Base-by-base conservation (phyloP, 1,284 basidiomycete genomes). In the Boletus mariae region DNA sequence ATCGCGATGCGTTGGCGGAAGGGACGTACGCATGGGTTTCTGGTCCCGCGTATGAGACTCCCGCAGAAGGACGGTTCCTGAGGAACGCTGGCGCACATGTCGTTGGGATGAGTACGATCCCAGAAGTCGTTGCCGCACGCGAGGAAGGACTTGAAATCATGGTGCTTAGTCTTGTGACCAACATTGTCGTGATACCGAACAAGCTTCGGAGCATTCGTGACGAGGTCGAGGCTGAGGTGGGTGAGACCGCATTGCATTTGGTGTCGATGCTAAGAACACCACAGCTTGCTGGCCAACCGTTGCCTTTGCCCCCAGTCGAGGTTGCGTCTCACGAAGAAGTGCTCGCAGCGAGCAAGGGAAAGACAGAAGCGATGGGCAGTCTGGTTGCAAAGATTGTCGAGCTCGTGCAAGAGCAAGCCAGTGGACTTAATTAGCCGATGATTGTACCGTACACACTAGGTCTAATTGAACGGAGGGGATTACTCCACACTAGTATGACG, bases 101-200 rank as follows among this genome's bases (percentile, higher is more conserved):
- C 8, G 90, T 93, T 2, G 91, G 91, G 3, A 93, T 94, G 91
- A 90, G 87, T 59, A 94, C 92, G 0, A 80, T 93, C n/a, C 91
- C 91, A 0, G 91, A 94, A 72, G 90, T 93, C n/a, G 73, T 93
- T 17, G 87, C 83, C 1, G 92, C 88, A 20, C 74, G 82, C 47
- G 85, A 92, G 62, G 85, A 85, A 60, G 85, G 85, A 0, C 57
- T 94, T 56, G 78, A 88, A 49, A 82, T 89, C 31, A 73, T 89
- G 66, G 90, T 89, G 10, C 74, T 94, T 44, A 90, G 85, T 58
- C 74, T 94, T 41, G 89, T 92, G 42, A 92, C 91, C 31, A 94
- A 94, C 71, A 77, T 80, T 62, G 91, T 94, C 5, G 83, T 91
- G 42, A 85, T 92, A 59, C 84, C 84, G 2, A 78, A 82, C n/a